Percentiles rank a stretch among this genome's conserved stretches.
These are phyloP conservation scores for Hericium erinaceus DNA, from an alignment of 768 basidiomycete genomes.

Conservation along the genomic window DNA sequence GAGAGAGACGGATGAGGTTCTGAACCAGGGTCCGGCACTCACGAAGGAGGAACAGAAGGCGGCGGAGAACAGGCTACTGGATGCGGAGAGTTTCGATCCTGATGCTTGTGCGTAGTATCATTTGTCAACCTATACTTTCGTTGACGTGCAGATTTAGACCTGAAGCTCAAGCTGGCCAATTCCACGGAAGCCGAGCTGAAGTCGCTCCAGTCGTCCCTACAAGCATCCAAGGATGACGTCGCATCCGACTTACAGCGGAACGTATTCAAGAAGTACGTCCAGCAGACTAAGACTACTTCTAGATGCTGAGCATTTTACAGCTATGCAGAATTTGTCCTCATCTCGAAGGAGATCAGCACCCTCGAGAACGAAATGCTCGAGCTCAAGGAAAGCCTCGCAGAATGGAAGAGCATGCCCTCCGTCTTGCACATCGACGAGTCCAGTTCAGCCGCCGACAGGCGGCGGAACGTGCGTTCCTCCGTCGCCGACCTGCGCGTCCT, in stretches of 20 bases:
- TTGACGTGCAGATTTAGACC: constrained; percentile 25
- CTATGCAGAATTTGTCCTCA: constrained; percentile 92
- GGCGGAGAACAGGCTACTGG: constrained; percentile 51
- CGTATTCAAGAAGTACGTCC: constrained; percentile 83
- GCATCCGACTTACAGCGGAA: constrained; percentile 78
- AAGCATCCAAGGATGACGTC: constrained; percentile 59
- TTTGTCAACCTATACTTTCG: neutral
- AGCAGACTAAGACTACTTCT: neutral
- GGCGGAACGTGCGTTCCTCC: constrained; percentile 73
- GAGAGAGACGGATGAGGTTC: constrained; percentile 5
- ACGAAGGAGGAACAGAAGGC: constrained; percentile 53
- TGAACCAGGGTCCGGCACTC: constrained; percentile 26
- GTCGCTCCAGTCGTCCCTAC: constrained; percentile 68
- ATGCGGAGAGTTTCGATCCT: constrained; percentile 77
- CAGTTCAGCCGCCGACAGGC: constrained; percentile 51
- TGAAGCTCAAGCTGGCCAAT: constrained; percentile 83
- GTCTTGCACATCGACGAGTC: constrained; percentile 84
- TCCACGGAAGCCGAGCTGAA: constrained; percentile 78
- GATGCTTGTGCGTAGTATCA: constrained; percentile 65
- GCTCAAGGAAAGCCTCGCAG: constrained; percentile 85
- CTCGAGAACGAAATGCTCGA: constrained; percentile 98
- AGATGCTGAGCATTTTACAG: constrained; percentile 29
- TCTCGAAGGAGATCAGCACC: constrained; percentile 94
- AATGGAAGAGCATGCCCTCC: constrained; percentile 95
- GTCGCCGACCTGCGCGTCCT: constrained; percentile 91